phyloP scores from a whole-genome alignment of 108 stramenopile species.

The Ochromonas danica region DNA sequence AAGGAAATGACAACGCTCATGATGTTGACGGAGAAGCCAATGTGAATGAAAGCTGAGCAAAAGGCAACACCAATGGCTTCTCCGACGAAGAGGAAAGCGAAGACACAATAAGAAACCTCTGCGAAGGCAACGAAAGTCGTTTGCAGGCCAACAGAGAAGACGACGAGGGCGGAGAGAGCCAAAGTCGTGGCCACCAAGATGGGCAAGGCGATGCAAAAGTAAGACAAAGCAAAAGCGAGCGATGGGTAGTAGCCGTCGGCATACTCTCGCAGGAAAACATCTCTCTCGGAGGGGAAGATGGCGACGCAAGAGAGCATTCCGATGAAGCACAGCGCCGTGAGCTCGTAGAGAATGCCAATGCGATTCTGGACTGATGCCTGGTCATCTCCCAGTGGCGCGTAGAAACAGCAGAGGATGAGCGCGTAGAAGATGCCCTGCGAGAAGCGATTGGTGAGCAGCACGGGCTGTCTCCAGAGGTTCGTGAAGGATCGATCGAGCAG shows the following conservation, averaged over 20 bases:
- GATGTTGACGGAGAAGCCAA: slow-evolving; percentile 3
- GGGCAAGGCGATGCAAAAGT: background rate
- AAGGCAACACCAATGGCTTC: background rate
- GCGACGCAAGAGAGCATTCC: slow-evolving; percentile 33
- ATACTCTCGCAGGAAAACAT: slow-evolving; percentile 26
- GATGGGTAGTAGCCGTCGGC: background rate
- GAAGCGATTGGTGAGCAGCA: background rate
- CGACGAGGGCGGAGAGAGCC: background rate
- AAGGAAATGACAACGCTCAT: slow-evolving; percentile 8
- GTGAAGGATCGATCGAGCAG: background rate
- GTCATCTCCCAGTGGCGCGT: background rate
- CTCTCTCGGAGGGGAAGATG: slow-evolving; percentile 20
- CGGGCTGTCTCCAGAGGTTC: slow-evolving; percentile 11
- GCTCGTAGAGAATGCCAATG: slow-evolving; percentile 21
- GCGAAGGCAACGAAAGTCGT: background rate
- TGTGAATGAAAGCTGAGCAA: background rate
- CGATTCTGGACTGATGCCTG: slow-evolving; percentile 25
- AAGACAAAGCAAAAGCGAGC: background rate
- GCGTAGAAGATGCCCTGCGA: slow-evolving; percentile 12
- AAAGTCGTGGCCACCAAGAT: background rate
- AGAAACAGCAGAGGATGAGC: slow-evolving; percentile 18
- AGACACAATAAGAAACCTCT: background rate
- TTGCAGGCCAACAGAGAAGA: background rate
- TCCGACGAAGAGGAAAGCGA: background rate
- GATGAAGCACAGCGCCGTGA: slow-evolving; percentile 31